These are phyloP conservation scores for Chaetoscypha palmicola DNA, from an alignment of 2,329 filamentous ascomycete species.

Conservation along the genomic window DNA sequence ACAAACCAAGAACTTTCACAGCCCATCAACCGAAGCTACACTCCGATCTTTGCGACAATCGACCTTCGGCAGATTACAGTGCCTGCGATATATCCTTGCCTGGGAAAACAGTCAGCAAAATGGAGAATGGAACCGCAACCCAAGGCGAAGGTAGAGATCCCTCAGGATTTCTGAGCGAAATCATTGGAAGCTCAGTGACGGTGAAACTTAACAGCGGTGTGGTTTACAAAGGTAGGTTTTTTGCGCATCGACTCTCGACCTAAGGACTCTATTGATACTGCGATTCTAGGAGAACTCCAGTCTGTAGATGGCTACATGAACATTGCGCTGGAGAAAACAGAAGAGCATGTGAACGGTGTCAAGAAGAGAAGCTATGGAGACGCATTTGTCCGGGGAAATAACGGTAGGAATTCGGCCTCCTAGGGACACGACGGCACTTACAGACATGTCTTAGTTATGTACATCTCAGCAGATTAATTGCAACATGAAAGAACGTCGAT, in stretches of 20 bases:
- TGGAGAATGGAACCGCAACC: constrained; percentile 63
- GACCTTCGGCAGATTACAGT: too few relatives aligned
- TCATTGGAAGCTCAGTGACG: constrained; percentile 88
- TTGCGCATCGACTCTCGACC: not conserved
- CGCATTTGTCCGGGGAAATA: constrained; percentile 93
- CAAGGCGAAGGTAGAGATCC: constrained; percentile 80
- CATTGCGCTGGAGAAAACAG: constrained; percentile 92
- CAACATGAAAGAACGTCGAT: too few relatives aligned
- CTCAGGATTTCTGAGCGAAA: constrained; percentile 85
- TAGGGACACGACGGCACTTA: too few relatives aligned
- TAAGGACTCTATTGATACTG: constrained; percentile 12
- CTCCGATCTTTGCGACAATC: too few relatives aligned
- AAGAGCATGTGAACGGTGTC: constrained; percentile 81
- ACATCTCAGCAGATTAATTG: constrained; percentile 31
- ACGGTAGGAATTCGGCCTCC: constrained; percentile 58
- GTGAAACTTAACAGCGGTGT: constrained; percentile 99
- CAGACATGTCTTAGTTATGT: constrained; percentile 28
- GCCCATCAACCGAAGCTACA: too few relatives aligned
- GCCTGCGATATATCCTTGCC: not conserved
- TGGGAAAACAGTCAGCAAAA: constrained; percentile 32
- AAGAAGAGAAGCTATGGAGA: constrained; percentile 83
- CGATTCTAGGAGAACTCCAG: constrained; percentile 71
- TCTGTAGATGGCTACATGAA: constrained; percentile 99
- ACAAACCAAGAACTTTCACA: not conserved
- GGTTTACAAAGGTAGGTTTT: constrained; percentile 77